These are phyloP conservation scores for Pleurotus tuber-regium DNA, from an alignment of 768 basidiomycete species.

Conservation along the genomic window DNA sequence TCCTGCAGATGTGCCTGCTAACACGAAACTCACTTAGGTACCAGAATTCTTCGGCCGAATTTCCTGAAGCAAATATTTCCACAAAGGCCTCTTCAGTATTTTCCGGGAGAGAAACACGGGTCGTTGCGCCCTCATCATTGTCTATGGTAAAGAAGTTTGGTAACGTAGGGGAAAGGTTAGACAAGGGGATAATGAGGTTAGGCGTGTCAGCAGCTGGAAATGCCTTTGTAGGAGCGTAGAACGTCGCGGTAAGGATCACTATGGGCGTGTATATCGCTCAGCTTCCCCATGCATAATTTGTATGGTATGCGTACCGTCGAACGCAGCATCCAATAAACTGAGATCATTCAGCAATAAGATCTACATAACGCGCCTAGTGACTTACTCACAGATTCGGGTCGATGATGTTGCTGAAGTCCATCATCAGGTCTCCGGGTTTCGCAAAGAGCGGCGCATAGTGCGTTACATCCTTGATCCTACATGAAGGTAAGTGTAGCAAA, in stretches of 20 bases:
- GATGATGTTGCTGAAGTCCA: slow-evolving; percentile 59
- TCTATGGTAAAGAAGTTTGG: slow-evolving; percentile 34
- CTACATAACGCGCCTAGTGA: slow-evolving; percentile 9
- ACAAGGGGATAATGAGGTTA: slow-evolving; percentile 56
- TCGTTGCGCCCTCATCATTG: slow-evolving; percentile 24
- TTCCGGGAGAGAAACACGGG: slow-evolving; percentile 48
- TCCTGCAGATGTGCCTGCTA: neutral
- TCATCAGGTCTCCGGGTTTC: slow-evolving; percentile 50
- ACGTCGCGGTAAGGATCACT: slow-evolving; percentile 57
- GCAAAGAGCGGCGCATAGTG: slow-evolving; percentile 57
- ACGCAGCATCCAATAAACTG: slow-evolving; percentile 26
- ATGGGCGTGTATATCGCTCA: neutral
- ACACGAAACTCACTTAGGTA: slow-evolving; percentile 30
- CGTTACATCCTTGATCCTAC: slow-evolving; percentile 56
- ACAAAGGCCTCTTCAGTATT: slow-evolving; percentile 54
- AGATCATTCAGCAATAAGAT: neutral
- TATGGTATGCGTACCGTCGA: slow-evolving; percentile 20
- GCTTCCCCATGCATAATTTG: neutral
- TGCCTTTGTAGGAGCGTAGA: slow-evolving; percentile 45
- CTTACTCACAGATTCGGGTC: slow-evolving; percentile 35
- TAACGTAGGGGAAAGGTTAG: slow-evolving; percentile 47
- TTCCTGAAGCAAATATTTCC: slow-evolving; percentile 60
- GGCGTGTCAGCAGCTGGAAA: slow-evolving; percentile 47
- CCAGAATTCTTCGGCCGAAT: slow-evolving; percentile 66
- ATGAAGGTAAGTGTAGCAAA: neutral